Evolutionary conservation across 2,329 filamentous ascomycete species (phyloP), one percentile per base, ranked within the genome.

Genomic region (Ophiostoma tasmaniense): DNA sequence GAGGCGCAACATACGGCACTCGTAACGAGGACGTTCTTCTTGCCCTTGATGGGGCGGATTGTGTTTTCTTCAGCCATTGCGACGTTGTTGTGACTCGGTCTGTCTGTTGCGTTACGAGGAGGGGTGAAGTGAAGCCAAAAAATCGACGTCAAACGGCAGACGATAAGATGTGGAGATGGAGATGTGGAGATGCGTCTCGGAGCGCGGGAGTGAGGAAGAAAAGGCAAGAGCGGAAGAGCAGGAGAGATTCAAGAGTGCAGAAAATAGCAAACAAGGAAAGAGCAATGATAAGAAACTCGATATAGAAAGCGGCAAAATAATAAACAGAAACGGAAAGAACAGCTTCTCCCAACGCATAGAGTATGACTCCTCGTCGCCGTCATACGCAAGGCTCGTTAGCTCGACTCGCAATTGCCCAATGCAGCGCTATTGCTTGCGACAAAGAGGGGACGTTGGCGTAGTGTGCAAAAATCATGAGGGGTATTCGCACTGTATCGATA

Each of bases 1-100:
- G 52, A 11, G 3, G 14, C 25, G 45, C 30, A n/a, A 72, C 92
- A 91, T 64, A 97, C 80, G n/a, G 93, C 93, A 74, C 90, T 93
- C 61, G 93, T 97, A 75, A 97, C 89, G 71, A 97, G 85, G 74
- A 96, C 87, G 79, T 97, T 97, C 76, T 89, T 86, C 83, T 96
- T 89, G 74, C 90, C 90, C 78, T 87, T 81, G 76, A 87, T 79
- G 73, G 90, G 90, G 73, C 90, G 78, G 72, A 90, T 86, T 13
- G 50, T 67, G 22, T 71, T 59, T n/a, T 68, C 33, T n/a, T 66
- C 67, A 30, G 71, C 52, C 70, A 78, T 64, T 17, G 33, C 20
- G 61, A 78, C 13, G 30, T 77, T 76, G 50, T 11, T 69, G 76
- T 28, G 37, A 42, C n/a, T 45, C 37, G 14, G 22, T 42, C n/a